phyloP scores from a whole-genome alignment of 306 rosid genomes.

The Adenanthera pavonina region DNA sequence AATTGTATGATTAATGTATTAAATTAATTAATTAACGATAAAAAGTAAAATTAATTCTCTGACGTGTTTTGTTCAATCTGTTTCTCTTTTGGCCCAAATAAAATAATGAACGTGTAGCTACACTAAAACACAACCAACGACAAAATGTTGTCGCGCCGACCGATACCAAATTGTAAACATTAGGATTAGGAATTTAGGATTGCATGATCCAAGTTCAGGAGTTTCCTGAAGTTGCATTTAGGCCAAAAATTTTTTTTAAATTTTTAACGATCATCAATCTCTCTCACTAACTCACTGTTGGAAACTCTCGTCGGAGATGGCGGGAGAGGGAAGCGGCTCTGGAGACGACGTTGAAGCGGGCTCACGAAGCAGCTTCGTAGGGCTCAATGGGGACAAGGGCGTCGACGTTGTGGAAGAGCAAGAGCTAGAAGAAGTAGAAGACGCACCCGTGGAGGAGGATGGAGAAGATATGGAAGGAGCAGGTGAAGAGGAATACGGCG shows the following conservation, averaged over 20 bases:
- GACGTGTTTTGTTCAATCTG: too few relatives aligned
- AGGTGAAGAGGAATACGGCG: constrained; percentile 49
- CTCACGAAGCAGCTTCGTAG: background rate
- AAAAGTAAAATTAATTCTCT: too few relatives aligned
- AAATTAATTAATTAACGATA: too few relatives aligned
- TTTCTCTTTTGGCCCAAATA: too few relatives aligned
- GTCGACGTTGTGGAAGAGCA: background rate
- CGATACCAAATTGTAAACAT: too few relatives aligned
- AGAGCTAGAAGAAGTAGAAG: constrained; percentile 21
- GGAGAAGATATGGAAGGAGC: constrained; percentile 46
- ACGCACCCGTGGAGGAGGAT: constrained; percentile 1
- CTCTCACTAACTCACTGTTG: background rate
- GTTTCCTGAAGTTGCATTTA: too few relatives aligned
- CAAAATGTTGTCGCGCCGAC: too few relatives aligned
- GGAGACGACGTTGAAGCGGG: constrained; percentile 7
- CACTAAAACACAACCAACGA: too few relatives aligned
- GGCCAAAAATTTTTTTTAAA: background rate
- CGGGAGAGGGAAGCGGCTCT: constrained; percentile 5
- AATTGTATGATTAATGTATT: too few relatives aligned
- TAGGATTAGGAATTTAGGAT: too few relatives aligned
- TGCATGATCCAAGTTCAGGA: too few relatives aligned
- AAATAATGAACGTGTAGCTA: too few relatives aligned
- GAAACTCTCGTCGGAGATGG: background rate
- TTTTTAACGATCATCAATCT: background rate
- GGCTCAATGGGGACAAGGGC: background rate